Percentiles rank a stretch among this genome's conserved stretches.
Evolutionary conservation across 1,284 basidiomycete species (phyloP).

Genomic region (Ceratobasidium sp.): DNA sequence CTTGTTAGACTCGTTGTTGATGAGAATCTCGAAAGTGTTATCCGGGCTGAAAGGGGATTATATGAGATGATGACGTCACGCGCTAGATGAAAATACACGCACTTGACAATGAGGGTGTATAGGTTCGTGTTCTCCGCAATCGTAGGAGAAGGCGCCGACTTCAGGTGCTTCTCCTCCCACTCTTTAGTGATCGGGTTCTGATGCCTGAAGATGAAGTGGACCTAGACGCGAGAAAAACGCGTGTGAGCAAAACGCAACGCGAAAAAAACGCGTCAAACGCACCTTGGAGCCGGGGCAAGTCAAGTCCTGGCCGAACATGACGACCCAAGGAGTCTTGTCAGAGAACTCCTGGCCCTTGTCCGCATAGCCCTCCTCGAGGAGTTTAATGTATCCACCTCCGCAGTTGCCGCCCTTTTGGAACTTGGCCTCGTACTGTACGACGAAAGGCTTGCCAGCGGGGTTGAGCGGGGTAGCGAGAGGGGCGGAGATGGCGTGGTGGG

Average conservation of each 20-base stretch:
- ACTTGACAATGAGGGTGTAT: constrained; percentile 94
- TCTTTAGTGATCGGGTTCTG: constrained; percentile 92
- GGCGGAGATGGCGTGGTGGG: constrained; percentile 97
- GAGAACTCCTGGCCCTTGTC: constrained; percentile 93
- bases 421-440: constrained; percentile 99
- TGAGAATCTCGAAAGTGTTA: constrained; percentile 93
- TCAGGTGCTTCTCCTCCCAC: constrained; percentile 97
- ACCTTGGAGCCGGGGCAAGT: constrained; percentile 90
- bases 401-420: constrained; percentile 99
- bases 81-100: constrained; percentile 55
- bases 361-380: constrained; percentile 93
- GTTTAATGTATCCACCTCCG: constrained; percentile 99
- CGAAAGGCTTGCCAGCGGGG: constrained; percentile 89
- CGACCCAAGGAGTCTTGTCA: constrained; percentile 97
- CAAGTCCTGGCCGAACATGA: constrained; percentile 95
- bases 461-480: constrained; percentile 85
- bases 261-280: constrained; percentile 20
- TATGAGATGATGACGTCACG: constrained; percentile 36
- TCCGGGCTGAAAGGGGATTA: constrained; percentile 75
- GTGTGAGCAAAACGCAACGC: constrained; percentile 4
- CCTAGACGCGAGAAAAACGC: constrained; percentile 60
- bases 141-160: constrained; percentile 82
- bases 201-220: constrained; percentile 99
- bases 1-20: constrained; percentile 89
- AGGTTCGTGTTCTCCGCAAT: constrained; percentile 92